Evolutionary conservation across 805 yeast species (phyloP), one percentile per base, ranked within the genome.

Genomic region (Cephaloascus fragrans): DNA sequence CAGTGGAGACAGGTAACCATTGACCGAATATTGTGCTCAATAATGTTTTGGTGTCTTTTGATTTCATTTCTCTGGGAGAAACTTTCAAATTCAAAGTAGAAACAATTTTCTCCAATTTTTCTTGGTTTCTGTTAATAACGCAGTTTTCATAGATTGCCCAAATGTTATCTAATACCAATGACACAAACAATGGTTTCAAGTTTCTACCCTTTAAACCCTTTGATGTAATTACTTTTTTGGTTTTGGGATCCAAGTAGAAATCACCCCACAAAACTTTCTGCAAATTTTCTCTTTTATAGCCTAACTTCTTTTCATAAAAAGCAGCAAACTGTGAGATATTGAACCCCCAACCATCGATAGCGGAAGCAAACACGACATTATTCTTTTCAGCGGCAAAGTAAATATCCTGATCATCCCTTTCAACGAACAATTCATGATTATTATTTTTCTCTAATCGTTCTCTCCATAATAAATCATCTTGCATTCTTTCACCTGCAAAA

Each of bases 301-400:
- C 96, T 16, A 90, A 64, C 50, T 87, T 87, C 37, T 76, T 75
- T 61, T 83, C 93, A 55, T 87, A 86, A 26, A 93, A 77, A 41
- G 83, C 80, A 5, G 96, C 84, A 59, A 93, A 84, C 47, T 93
- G 96, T 38, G 85, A 77, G 37, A 93, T 69, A 34, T 86, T 83
- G 58, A 93, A 93, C 1, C 97, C 99, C 97, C 98, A 93, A 10
- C 97, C 97, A 61, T 93, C 98, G 16, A 83, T 69, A 1, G 98
- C 98, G 20, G 77, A 71, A 1, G 95, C 90, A 64, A 90, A 90
- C 0, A 90, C 76, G 4, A 90, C 96, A 52, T 90, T 90, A 53
- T 87, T 87, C 47, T 76, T 73, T 37, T 82, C 84, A 0, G 99
- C 98, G 15, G 85, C 71, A 45, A 90, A 90, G 55, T 89, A 89